Base-by-base conservation (phyloP, 345 rosid genomes). In the Geranium rotundifolium region DNA sequence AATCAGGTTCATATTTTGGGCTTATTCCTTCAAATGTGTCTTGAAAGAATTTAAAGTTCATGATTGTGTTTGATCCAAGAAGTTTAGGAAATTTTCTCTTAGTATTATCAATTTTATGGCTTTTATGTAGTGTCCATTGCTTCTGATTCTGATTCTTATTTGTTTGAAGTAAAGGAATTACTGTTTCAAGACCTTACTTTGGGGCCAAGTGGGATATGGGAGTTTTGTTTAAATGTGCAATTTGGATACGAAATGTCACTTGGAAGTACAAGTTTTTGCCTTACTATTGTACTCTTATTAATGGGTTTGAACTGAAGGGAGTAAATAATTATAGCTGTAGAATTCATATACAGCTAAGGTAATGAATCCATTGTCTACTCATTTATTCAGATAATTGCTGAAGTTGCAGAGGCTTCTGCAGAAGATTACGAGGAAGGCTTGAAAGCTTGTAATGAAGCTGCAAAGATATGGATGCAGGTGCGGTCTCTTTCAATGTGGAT, bases 401-500 rank as follows among this genome's bases (percentile, higher is more conserved):
- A 82, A 69, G 96, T 93, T 58, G 82, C 71, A 8, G 97, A 85
- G 77, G 95, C 85, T 69, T 85, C 95, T 18, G 9, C 85, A 5
- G 85, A 82, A 60, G 97, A 95, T 74, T 95, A 95, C 60, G 90
- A 86, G 69, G 84, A 68, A 58, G 99, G 96, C 49, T 18, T 88
- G 79, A 74, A 73, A 80, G 97, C 99, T 63, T 93, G 99, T 62
- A 73, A 67, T 62, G 91, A 86, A 71, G 97, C 97, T 23, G 79
- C 91, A 7, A 82, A 90, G 67, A 67, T 67, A 56, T 93, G 99
- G 99, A 93, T 85, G 86, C 90, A 86, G 73, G 99, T 84, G 54
- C 70, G 69, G 59, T 23, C 54, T 10, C 3, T 46, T 46, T 46
- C 16, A 46, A 13, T 10, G 52, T 14, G 14, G 15, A 46, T 46